Conservation (phyloP, 2,329 filamentous ascomycete species). For the Capronia coronata region DNA sequence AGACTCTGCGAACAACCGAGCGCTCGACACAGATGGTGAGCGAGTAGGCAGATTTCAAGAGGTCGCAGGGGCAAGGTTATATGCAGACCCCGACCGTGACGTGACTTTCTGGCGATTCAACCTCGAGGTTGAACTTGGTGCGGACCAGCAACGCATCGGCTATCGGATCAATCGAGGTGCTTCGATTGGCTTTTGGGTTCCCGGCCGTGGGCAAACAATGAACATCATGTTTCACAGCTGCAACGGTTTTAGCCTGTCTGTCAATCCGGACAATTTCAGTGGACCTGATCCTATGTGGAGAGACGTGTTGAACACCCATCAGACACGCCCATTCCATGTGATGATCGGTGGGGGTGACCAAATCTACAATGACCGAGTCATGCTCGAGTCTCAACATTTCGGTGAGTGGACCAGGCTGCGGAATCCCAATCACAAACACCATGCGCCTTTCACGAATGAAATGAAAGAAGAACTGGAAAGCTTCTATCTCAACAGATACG, state of each 20-base stretch:
- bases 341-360: constrained; percentile 98
- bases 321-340: constrained; percentile 87
- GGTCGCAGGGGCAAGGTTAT: constrained; percentile 72
- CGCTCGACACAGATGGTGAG: constrained; percentile 61
- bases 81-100: constrained; percentile 75
- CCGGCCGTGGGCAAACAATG: constrained; percentile 76
- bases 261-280: constrained; percentile 71
- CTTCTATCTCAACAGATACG: constrained; percentile 84
- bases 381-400: constrained; percentile 68
- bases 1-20: constrained; percentile 42
- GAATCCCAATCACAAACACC: constrained; percentile 72
- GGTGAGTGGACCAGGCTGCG: constrained; percentile 76
- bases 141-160: constrained; percentile 74
- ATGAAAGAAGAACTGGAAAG: constrained; percentile 83
- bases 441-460: constrained; percentile 66
- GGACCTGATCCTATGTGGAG: constrained; percentile 96
- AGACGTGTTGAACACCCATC: constrained; percentile 87
- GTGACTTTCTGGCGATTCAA: constrained; percentile 97
- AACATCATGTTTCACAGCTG: constrained; percentile 99
- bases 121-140: constrained; percentile 77
- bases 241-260: constrained; percentile 84
- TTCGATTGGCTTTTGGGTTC: constrained; percentile 88
- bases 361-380: constrained; percentile 86
- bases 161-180: constrained; percentile 94
- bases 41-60: constrained; percentile 74